Evolutionary conservation across 495 filamentous ascomycete genomes (phyloP).

Genomic region (Talaromyces ruber): DNA sequence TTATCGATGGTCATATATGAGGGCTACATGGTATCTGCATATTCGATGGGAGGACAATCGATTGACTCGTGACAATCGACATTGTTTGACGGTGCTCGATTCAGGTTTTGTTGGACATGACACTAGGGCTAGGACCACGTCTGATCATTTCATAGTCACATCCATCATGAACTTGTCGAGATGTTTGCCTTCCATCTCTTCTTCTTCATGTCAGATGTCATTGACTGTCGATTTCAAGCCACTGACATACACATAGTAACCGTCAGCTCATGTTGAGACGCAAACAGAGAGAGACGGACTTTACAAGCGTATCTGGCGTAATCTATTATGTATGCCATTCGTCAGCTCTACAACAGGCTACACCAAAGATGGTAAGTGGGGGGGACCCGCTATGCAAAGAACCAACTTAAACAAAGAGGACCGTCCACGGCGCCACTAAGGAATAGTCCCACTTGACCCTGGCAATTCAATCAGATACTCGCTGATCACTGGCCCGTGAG

Average conservation of each 20-base stretch:
- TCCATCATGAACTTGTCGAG: neutral
- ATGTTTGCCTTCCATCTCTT: neutral
- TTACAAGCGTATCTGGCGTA: neutral
- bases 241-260: too few species aligned
- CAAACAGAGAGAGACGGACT: neutral
- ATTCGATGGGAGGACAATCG: neutral
- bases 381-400: neutral
- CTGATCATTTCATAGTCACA: neutral
- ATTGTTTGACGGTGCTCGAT: neutral
- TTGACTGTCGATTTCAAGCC: neutral
- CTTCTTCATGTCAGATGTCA: neutral
- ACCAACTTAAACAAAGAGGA: neutral
- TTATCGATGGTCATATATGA: neutral
- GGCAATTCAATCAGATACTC: neutral
- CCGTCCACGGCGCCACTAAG: neutral
- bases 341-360: neutral
- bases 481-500: slow-evolving; percentile 1
- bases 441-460: neutral
- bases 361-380: neutral
- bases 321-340: neutral
- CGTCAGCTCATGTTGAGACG: neutral
- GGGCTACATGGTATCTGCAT: neutral
- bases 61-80: neutral
- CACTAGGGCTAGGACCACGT: neutral
- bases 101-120: neutral